A percentile compares a stretch with the other conserved stretches of the same genome.
phyloP scores from a whole-genome alignment of 2,329 filamentous ascomycete genomes.

The Aotearoamyces nothofagi region DNA sequence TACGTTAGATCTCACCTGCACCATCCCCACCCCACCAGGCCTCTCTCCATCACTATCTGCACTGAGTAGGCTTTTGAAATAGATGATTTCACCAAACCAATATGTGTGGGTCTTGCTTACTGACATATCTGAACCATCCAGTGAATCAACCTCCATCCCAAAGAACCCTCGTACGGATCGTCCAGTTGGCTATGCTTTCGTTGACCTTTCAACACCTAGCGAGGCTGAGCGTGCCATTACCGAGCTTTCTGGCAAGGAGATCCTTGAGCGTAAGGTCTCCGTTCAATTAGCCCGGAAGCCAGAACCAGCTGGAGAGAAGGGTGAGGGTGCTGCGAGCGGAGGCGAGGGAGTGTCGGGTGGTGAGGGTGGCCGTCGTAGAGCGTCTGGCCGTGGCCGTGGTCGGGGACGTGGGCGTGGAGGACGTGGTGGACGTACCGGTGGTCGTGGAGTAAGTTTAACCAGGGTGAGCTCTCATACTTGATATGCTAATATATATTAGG shows the following conservation, averaged over 20 bases:
- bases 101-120: too few species aligned
- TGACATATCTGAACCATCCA: too few species aligned
- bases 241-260: conserved; percentile 93
- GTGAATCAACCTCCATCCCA: conserved; percentile 96
- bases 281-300: conserved; percentile 98
- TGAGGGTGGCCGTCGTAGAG: conserved; percentile 47
- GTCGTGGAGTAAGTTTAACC: conserved; percentile 43
- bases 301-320: conserved; percentile 67
- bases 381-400: conserved; percentile 50
- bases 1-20: too few species aligned
- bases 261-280: conserved; percentile 96
- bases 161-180: conserved; percentile 98
- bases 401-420: conserved; percentile 54
- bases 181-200: conserved; percentile 96
- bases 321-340: conserved; percentile 53
- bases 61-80: too few species aligned
- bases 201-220: conserved; percentile 85
- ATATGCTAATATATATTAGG: too few species aligned
- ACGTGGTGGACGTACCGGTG: conserved; percentile 45
- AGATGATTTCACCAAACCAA: too few species aligned
- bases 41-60: too few species aligned
- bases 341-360: conserved; percentile 53
- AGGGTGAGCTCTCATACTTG: conserved; percentile 10
- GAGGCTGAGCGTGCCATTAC: conserved; percentile 93
- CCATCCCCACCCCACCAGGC: too few species aligned